phyloP scores from a whole-genome alignment of 805 yeast species.

The Candida tammaniensis region DNA sequence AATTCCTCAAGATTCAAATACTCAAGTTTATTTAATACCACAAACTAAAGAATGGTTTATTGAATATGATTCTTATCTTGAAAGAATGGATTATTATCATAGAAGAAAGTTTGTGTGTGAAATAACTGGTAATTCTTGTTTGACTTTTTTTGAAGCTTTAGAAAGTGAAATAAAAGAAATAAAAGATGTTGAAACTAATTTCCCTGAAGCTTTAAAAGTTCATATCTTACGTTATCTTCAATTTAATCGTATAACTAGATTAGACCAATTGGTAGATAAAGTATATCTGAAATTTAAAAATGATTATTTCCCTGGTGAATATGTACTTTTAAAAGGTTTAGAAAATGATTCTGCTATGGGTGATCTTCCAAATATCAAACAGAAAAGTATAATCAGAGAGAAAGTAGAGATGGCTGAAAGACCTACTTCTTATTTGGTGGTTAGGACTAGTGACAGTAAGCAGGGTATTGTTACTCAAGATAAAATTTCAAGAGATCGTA shows the following conservation, averaged over 20 bases:
- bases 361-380: slow-evolving; percentile 21
- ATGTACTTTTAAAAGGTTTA: slow-evolving; percentile 54
- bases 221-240: slow-evolving; percentile 87
- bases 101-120: slow-evolving; percentile 88
- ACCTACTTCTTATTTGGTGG: slow-evolving; percentile 64
- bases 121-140: slow-evolving; percentile 88
- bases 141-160: slow-evolving; percentile 87
- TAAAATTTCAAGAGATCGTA: slow-evolving; percentile 78
- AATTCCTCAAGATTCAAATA: slow-evolving; percentile 52
- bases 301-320: slow-evolving; percentile 91
- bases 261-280: slow-evolving; percentile 85
- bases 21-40: slow-evolving; percentile 77
- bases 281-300: slow-evolving; percentile 73
- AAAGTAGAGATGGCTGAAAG: slow-evolving; percentile 72
- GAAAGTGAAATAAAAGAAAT: slow-evolving; percentile 61
- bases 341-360: slow-evolving; percentile 17
- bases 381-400: slow-evolving; percentile 70
- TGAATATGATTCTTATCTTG: slow-evolving; percentile 71
- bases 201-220: slow-evolving; percentile 89
- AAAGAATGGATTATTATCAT: slow-evolving; percentile 68
- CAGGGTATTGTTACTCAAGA: slow-evolving; percentile 71
- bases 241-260: slow-evolving; percentile 74
- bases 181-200: slow-evolving; percentile 67
- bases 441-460: slow-evolving; percentile 48
- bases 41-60: slow-evolving; percentile 88